These are phyloP conservation scores for Amanita molliuscula DNA, from an alignment of 768 basidiomycete species.

Conservation along the genomic window DNA sequence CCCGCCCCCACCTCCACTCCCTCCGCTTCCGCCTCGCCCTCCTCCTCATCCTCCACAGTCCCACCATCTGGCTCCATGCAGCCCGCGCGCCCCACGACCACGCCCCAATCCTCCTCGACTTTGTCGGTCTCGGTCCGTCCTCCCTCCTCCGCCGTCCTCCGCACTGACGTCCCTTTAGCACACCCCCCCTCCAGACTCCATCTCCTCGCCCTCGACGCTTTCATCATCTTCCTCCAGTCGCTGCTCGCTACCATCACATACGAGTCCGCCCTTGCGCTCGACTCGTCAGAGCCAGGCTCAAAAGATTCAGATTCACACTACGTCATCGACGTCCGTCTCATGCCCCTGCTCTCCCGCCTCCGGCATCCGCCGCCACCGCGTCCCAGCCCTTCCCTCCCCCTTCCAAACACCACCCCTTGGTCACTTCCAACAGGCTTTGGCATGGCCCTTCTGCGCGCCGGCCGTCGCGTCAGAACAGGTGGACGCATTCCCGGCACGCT, in stretches of 20 bases:
- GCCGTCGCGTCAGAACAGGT: slow-evolving; percentile 28
- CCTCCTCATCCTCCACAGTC: slow-evolving; percentile 46
- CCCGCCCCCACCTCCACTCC: slow-evolving; percentile 56
- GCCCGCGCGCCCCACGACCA: slow-evolving; percentile 41
- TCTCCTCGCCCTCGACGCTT: slow-evolving; percentile 55
- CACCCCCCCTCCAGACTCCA: slow-evolving; percentile 55
- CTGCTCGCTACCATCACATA: slow-evolving; percentile 60
- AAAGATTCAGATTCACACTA: slow-evolving; percentile 23
- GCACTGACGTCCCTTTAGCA: slow-evolving; percentile 22
- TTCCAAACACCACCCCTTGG: slow-evolving; percentile 52
- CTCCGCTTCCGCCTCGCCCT: slow-evolving; percentile 58
- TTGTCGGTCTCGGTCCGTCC: slow-evolving; percentile 66
- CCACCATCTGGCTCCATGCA: slow-evolving; percentile 54
- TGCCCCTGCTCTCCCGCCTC: slow-evolving; percentile 43
- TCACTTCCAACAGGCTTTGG: slow-evolving; percentile 38
- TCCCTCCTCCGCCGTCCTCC: background rate
- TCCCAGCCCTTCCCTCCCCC: slow-evolving; percentile 32
- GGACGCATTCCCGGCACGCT: slow-evolving; percentile 26
- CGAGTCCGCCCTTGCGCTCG: slow-evolving; percentile 40
- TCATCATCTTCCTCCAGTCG: slow-evolving; percentile 58
- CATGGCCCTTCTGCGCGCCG: slow-evolving; percentile 38
- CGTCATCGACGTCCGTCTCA: slow-evolving; percentile 55
- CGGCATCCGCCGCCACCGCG: slow-evolving; percentile 39
- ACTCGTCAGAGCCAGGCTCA: slow-evolving; percentile 29
- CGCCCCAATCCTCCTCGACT: slow-evolving; percentile 63